A percentile compares a stretch with the other conserved stretches of the same genome.
These are phyloP conservation scores for Sordariomycetes sp. DNA, from an alignment of 2,329 filamentous ascomycete genomes.

Conservation along the genomic window DNA sequence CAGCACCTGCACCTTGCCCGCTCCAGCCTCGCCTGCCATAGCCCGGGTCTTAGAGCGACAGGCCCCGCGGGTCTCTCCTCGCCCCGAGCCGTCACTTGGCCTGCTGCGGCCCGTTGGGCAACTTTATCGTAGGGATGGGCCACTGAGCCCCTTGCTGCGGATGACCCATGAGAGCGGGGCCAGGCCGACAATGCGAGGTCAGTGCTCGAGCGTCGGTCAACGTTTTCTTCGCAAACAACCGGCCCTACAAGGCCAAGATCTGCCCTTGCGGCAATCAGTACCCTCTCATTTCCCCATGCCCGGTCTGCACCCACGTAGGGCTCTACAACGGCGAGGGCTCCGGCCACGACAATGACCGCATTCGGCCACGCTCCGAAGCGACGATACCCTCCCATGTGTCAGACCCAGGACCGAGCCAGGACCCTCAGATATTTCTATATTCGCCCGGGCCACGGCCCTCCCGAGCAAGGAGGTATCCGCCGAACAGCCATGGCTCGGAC, in stretches of 20 bases:
- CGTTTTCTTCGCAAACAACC: no score
- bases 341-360: background rate
- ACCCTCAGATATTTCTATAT: background rate
- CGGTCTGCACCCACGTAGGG: background rate
- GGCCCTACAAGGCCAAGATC: no score
- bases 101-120: background rate
- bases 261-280: background rate
- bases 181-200: no score
- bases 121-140: background rate
- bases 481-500: background rate
- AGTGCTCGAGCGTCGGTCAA: no score
- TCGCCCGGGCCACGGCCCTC: background rate
- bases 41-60: background rate
- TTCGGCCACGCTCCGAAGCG: background rate
- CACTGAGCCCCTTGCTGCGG: background rate
- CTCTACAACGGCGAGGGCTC: background rate
- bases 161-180: no score
- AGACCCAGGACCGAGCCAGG: background rate
- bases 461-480: background rate
- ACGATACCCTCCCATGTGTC: background rate
- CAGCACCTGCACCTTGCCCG: background rate
- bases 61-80: background rate
- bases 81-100: background rate
- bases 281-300: background rate
- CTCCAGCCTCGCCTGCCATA: background rate